Evolutionary conservation across 2,329 filamentous ascomycete species (phyloP), one percentile per base, ranked within the genome.

Genomic region (Fragosphaeria purpurea): DNA sequence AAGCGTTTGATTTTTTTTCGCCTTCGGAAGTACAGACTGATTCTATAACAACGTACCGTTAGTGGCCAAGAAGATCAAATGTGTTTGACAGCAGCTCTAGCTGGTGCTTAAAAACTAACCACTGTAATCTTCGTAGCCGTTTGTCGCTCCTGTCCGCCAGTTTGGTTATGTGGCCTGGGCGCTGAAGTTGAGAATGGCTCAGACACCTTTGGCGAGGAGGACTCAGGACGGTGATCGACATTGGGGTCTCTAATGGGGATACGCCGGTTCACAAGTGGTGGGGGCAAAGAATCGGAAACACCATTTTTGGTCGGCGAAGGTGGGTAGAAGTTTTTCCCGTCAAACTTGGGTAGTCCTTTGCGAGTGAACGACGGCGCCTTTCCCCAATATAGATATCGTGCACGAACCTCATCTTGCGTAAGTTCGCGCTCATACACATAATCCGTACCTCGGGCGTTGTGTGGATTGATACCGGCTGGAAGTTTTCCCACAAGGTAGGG

Each of bases 251-350:
- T 46, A 32, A 46, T 45, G 7, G 52, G 50, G 10, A 56, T 39
- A 6, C 38, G 47, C 0, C 47, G 48, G 5, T 7, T 38, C 4
- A 46, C 7, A 5, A 47, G 9, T 8, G 32, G 34, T 4, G 22
- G 12, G 0, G 22, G 40, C 10, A 32, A 33, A 7, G 43, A 50
- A 10, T 41, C 45, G 2, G 41, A 35, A 1, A 33, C 13, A 1
- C 10, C 9, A 4, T 51, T 41, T n/a, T 44, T 50, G 9, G 22
- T 33, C 1, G 77, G 76, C 0, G 79, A 81, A 4, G 76, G 66
- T 34, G 74, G 76, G 54, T 82, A 83, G 57, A 83, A 83, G 60
- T 82, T 72, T 60, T 79, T 81, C 31, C 80, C 79, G 56, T 83
- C 79, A 57, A 80, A 84, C 61, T 79, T 82, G 37, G 80, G 79